Evolutionary conservation across 163 green algal species (phyloP), one percentile per base, ranked within the genome.

Genomic region (Scenedesmus sp.): DNA sequence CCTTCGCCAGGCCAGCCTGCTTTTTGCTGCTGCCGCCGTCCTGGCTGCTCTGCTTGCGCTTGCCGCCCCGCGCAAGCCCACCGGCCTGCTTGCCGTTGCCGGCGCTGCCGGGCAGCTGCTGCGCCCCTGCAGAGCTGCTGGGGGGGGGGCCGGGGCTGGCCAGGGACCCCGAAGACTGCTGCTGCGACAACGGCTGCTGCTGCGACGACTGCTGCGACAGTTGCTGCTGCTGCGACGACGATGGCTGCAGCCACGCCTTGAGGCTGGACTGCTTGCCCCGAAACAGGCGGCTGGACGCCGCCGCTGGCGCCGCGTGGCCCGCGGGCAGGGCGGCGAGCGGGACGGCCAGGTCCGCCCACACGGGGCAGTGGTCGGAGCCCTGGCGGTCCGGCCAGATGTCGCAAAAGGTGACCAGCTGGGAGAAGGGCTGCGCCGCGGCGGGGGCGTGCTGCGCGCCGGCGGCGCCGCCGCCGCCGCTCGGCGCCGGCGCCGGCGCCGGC

Each of bases 311-410:
- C 3, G 76, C 56, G 44, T 44, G 18, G 14, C 54, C 76, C n/a
- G 29, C 24, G 13, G 53, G 44, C 24, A 77, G 4, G 22, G 47
- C 24, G 10, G 33, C 3, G 15, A 39, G 44, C 42, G 74, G 74
- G 24, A 81, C 34, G 7, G 53, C 65, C 34, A 91, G 60, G 29
- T 93, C 85, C 2, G 81, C 73, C 73, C 65, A 92, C 33, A 91
- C 87, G 5, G 93, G 93, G 26, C 85, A 89, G 69, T 97, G 93
- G 70, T 97, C 93, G 26, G 82, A 92, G 28, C 93, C 93, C 39
- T 91, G 34, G 31, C 88, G 9, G 5, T 93, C 69, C 11, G 80
- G 70, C 73, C 58, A 64, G 44, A 95, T 90, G 71, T 93, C 89
- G 44, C 42, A 74, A 24, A 13, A 33, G 6, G 54, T 64, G 28